A percentile compares a stretch with the other conserved stretches of the same genome.
Evolutionary conservation across 371 early-diverging fungal species (phyloP).

Genomic region (Mucor sp.): DNA sequence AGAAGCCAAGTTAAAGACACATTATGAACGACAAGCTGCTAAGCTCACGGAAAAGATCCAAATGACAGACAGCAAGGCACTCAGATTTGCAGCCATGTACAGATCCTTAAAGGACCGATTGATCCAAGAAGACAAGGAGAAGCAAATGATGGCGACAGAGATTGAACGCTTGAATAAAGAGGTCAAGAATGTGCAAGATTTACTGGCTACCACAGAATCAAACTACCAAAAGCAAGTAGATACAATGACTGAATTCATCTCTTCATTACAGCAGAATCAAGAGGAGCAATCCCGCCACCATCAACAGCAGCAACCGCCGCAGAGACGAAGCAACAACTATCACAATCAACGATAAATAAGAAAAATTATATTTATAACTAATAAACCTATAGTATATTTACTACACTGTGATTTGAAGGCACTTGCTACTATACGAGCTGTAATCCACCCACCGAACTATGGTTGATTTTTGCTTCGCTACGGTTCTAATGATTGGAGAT

Average conservation of each 20-base stretch:
- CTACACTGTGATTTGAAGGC: too few relatives aligned
- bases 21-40: conserved; percentile 34
- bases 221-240: conserved; percentile 44
- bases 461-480: too few relatives aligned
- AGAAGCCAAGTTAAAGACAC: conserved; percentile 27
- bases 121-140: conserved; percentile 24
- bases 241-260: conserved; percentile 42
- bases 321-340: conserved; percentile 5
- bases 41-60: conserved; percentile 44
- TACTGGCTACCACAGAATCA: conserved; percentile 36
- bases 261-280: conserved; percentile 18
- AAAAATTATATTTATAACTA: not conserved
- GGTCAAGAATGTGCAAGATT: conserved; percentile 30
- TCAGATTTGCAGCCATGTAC: conserved; percentile 35
- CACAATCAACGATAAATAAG: conserved; percentile 2
- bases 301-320: not conserved
- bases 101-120: conserved; percentile 32
- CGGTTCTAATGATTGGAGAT: too few relatives aligned
- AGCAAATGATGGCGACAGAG: conserved; percentile 24
- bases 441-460: too few relatives aligned
- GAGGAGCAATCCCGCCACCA: conserved; percentile 6
- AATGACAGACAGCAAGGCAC: conserved; percentile 43
- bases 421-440: too few relatives aligned
- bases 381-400: not conserved
- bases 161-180: conserved; percentile 37